Base-by-base conservation (phyloP, 768 basidiomycete species). In the Mycena pura region DNA sequence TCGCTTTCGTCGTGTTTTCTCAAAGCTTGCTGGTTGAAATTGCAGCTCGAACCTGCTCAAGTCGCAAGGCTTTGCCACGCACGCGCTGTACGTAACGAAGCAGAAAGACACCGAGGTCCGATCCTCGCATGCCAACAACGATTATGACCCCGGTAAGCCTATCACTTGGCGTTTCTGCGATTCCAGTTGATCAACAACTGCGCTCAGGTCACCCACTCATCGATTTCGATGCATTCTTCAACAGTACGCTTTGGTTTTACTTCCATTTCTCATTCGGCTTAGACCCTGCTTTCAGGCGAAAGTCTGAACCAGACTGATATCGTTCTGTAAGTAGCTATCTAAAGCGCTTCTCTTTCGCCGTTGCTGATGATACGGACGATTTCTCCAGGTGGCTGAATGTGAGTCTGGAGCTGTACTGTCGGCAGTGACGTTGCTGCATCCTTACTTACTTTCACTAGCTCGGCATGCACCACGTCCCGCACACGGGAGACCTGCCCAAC, bases 1-100 rank as follows among this genome's bases (percentile, higher is more conserved):
- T n/a, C n/a, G n/a, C n/a, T 8, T 13, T 39, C 28, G 17, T n/a
- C n/a, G 15, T 24, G 22, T 19, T 36, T 9, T 28, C 50, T 43
- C 15, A 54, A 49, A 29, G 62, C 17, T 5, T 21, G 11, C 52
- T 27, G 32, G 25, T 11, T 45, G 34, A 50, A n/a, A 15, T 6
- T 32, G 3, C 24, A 62, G 64, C 17, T 36, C 60, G 14, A 77
- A 83, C 9, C 74, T 82, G 13, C 70, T 83, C 56, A 78, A 82
- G 38, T 84, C 83, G 40, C 80, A 76, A 19, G 80, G 84, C 56
- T 86, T 84, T 80, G 84, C 84, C 5, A 79, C 80, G 27, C 80
- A 84, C 68, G 79, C 79, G 47, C 69, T 84, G n/a, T 79, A 80
- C 4, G 75, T 85, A 5, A 78, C 81, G 22, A 71, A 72, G 62